Base-by-base conservation (phyloP, 2,329 filamentous ascomycete genomes). In the Paracorniculantispora psalliotae region DNA sequence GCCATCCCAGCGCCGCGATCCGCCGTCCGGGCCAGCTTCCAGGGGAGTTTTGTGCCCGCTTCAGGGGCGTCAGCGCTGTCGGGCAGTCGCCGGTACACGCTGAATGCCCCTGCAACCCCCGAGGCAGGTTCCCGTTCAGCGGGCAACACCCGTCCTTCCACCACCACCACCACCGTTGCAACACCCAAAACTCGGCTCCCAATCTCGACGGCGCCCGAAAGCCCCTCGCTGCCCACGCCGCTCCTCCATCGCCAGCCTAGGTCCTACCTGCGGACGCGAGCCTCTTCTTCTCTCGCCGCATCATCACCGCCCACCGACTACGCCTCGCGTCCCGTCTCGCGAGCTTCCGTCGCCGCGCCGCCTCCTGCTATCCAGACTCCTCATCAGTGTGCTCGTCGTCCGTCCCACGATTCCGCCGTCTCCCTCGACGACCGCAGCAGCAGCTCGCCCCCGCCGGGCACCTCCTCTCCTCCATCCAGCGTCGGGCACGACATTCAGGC, bases 181-280 rank as follows among this genome's bases (percentile, higher is more conserved):
- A 26, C 17, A 25, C 10, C 33, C 46, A 59, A 54, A 47, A 57
- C 52, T 44, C 57, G 60, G 25, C 57, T 59, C 51, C 53, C 53
- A 23, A 35, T 33, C 13, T 44, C 57, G 7, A 54, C 41, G 6
- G 49, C 44, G 5, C 48, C 48, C 37, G 19, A 59, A n/a, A 25
- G 57, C 41, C 49, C 33, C 49, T 41, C 49, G 26, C 13, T 19
- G 25, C 19, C 47, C 47, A 23, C 57, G 37, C 33, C 57, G 17
- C 41, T 59, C 50, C 49, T 35, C 33, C 47, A 57, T 63, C 41
- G 44, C 41, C 44, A 30, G 49, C 59, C 59, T 54, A 60, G 48
- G 59, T 60, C 61, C 51, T 60, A 62, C 39, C 59, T 61, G 8
- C 49, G 26, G 19, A 54, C 49, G n/a, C 49, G 57, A 39, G 41